phyloP scores from a whole-genome alignment of 106 monocot genomes.

The Phalaenopsis aphrodite region DNA sequence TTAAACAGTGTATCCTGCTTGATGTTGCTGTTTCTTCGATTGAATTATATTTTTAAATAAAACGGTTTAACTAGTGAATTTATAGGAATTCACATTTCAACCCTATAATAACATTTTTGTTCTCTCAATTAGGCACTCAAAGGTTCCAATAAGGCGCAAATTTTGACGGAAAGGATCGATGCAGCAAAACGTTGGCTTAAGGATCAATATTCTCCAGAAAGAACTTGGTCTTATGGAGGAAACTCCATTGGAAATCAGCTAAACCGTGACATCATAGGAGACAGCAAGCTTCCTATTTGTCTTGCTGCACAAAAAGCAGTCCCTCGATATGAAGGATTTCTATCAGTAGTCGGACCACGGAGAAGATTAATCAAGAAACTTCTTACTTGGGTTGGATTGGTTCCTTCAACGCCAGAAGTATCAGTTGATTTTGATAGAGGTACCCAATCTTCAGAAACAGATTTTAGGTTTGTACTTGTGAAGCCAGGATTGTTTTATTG shows the following conservation, averaged over 20 bases:
- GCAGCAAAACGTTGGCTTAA: conserved; percentile 64
- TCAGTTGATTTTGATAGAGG: conserved; percentile 29
- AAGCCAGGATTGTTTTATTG: neutral
- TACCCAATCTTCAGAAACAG: conserved; percentile 29
- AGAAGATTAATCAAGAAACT: conserved; percentile 80
- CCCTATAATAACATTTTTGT: neutral
- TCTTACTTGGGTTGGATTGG: conserved; percentile 64
- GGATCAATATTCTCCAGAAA: conserved; percentile 47
- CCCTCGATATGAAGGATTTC: conserved; percentile 76
- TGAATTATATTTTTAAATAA: neutral
- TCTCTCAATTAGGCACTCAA: conserved; percentile 37
- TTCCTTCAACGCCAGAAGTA: conserved; percentile 54
- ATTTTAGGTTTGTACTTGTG: conserved; percentile 45
- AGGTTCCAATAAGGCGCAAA: conserved; percentile 26
- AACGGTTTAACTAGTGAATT: neutral
- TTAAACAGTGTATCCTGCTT: neutral
- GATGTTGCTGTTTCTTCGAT: neutral
- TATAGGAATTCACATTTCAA: neutral
- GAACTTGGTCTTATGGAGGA: conserved; percentile 18
- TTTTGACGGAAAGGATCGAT: conserved; percentile 38
- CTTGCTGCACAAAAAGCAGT: conserved; percentile 85
- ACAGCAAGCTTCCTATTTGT: conserved; percentile 72
- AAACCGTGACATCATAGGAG: conserved; percentile 18
- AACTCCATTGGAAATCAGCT: conserved; percentile 12
- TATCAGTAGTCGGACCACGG: conserved; percentile 82